Conservation (phyloP, 768 basidiomycete species). For the Rhizopogon vulgaris region DNA sequence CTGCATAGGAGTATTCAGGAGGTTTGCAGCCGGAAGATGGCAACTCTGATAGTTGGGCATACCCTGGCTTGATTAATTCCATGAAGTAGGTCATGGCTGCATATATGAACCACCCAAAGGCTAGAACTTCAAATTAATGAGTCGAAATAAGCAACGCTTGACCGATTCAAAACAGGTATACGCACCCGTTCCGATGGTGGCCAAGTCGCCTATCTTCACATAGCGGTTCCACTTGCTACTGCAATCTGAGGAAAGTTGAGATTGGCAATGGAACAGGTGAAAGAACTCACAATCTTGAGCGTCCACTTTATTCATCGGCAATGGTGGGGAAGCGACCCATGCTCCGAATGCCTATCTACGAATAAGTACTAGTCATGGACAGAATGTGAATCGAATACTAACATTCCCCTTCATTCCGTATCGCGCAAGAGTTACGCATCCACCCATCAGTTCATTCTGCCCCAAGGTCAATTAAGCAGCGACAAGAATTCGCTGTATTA, state of each 20-base stretch:
- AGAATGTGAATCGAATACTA: conserved; percentile 7
- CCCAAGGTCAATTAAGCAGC: neutral
- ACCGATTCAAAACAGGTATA: neutral
- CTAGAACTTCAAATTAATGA: conserved; percentile 36
- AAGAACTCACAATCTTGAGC: conserved; percentile 33
- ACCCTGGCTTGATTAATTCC: conserved; percentile 46
- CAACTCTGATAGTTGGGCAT: conserved; percentile 45
- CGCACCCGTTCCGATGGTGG: conserved; percentile 45
- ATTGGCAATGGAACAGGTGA: neutral
- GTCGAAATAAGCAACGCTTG: neutral
- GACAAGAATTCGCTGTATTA: conserved; percentile 2
- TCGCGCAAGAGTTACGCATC: conserved; percentile 41
- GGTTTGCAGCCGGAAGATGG: conserved; percentile 41
- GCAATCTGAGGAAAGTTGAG: conserved; percentile 47
- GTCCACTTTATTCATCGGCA: conserved; percentile 27
- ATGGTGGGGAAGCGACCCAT: conserved; percentile 38
- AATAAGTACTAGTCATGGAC: conserved; percentile 18
- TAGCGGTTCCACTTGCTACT: conserved; percentile 28
- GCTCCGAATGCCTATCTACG: conserved; percentile 39
- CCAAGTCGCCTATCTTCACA: no score
- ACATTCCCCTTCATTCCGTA: conserved; percentile 28
- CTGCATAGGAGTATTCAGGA: conserved; percentile 42
- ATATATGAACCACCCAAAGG: conserved; percentile 48
- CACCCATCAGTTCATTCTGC: conserved; percentile 51
- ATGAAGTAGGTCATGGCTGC: conserved; percentile 68